A percentile compares a stretch with the other conserved stretches of the same genome.
phyloP scores from a whole-genome alignment of 2,329 filamentous ascomycete species.

The Trichoderma atroviride region DNA sequence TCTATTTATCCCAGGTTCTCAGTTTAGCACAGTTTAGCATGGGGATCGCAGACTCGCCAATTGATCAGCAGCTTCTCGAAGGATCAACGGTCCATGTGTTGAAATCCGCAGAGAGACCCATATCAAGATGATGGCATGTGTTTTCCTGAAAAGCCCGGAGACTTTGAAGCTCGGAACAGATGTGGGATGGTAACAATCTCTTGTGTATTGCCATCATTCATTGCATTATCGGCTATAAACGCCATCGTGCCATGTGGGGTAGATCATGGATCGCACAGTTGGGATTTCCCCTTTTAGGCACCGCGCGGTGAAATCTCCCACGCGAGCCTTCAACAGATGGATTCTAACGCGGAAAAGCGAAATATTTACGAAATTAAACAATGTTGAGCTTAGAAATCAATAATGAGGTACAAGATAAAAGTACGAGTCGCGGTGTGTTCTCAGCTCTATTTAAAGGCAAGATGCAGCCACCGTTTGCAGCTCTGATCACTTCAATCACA shows the following conservation, averaged over 20 bases:
- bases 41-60: background rate
- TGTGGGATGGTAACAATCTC: background rate
- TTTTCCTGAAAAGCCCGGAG: background rate
- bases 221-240: background rate
- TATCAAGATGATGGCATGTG: background rate
- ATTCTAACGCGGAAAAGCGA: background rate
- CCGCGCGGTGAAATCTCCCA: constrained; percentile 15
- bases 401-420: background rate
- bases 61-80: background rate
- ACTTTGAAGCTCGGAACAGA: background rate
- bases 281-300: background rate
- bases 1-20: too few relatives aligned
- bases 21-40: background rate
- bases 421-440: background rate
- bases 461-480: background rate
- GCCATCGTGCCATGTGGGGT: background rate
- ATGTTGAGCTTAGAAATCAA: constrained; percentile 3
- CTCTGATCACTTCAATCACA: background rate
- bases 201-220: background rate
- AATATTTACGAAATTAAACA: background rate
- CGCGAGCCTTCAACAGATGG: too few relatives aligned
- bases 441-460: background rate
- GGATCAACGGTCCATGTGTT: background rate
- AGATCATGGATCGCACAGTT: background rate
- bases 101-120: background rate